Conservation (phyloP, 371 early-diverging fungal genomes). For the Coemansia sp. region DNA sequence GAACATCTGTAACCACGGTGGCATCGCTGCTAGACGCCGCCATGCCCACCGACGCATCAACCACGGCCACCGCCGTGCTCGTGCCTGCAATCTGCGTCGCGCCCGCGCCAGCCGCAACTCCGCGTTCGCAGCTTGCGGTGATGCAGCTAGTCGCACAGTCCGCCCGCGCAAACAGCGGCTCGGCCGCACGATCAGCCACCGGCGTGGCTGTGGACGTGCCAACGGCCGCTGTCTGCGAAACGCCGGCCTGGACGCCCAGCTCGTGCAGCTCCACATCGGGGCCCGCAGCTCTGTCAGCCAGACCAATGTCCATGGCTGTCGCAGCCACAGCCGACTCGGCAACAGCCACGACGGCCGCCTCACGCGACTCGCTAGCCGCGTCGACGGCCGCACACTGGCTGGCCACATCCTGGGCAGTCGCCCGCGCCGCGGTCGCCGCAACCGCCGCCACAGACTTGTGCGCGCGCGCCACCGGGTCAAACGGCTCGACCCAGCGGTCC, state of each 20-base stretch:
- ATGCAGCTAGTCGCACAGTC: slow-evolving; percentile 7
- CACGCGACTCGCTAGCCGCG: slow-evolving; percentile 1
- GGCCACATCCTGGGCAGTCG: slow-evolving; percentile 15
- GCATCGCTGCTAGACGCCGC: background rate
- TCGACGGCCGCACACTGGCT: slow-evolving; percentile 18
- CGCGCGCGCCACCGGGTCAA: slow-evolving; percentile 31
- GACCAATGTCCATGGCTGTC: background rate
- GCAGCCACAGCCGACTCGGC: background rate
- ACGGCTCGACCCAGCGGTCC: slow-evolving; percentile 40
- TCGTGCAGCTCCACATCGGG: slow-evolving; percentile 8
- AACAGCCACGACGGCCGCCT: slow-evolving; percentile 1
- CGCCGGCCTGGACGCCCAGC: slow-evolving; percentile 4
- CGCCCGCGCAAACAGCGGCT: background rate
- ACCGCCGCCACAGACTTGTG: slow-evolving; percentile 15
- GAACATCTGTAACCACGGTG: background rate
- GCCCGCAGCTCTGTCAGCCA: slow-evolving; percentile 1
- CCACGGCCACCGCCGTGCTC: slow-evolving; percentile 1
- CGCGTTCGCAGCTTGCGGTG: background rate
- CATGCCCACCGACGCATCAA: slow-evolving; percentile 1
- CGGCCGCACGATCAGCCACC: slow-evolving; percentile 8
- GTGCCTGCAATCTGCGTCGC: background rate
- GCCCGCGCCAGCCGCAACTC: background rate
- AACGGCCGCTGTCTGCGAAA: background rate
- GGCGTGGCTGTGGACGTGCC: background rate
- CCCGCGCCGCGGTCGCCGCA: slow-evolving; percentile 2